Evolutionary conservation across 225 moss, liverwort and hornwort genomes (phyloP).

Genomic region (Polytrichum formosum): DNA sequence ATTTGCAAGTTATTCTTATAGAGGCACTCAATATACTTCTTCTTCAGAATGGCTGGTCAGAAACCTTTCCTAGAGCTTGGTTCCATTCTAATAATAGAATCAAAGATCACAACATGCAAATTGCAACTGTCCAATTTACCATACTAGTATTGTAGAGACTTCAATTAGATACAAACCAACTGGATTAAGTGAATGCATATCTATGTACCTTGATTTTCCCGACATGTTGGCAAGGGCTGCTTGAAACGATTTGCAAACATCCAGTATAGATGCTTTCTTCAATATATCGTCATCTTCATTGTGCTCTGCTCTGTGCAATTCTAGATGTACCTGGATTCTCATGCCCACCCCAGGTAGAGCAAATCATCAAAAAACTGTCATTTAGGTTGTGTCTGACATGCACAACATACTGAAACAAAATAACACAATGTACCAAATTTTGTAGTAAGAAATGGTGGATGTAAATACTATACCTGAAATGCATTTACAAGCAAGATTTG

Average conservation of each 20-base stretch:
- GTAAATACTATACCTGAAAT: slow-evolving; percentile 31
- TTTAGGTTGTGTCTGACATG: slow-evolving; percentile 2
- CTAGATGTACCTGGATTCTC: slow-evolving; percentile 35
- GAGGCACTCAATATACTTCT: background rate
- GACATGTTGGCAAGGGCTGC: slow-evolving; percentile 22
- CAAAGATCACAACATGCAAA: too few species aligned
- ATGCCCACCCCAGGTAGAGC: background rate
- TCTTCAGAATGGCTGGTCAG: background rate
- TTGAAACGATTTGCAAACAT: slow-evolving; percentile 40
- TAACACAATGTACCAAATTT: background rate
- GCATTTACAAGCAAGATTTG: slow-evolving; percentile 39
- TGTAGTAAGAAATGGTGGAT: slow-evolving; percentile 1
- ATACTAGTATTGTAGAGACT: too few species aligned
- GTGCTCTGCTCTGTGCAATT: slow-evolving; percentile 34
- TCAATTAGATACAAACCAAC: too few species aligned
- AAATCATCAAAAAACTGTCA: background rate
- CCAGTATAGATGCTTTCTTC: slow-evolving; percentile 11
- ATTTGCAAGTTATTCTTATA: background rate
- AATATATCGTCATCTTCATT: slow-evolving; percentile 5
- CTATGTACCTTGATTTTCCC: too few species aligned
- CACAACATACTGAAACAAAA: background rate
- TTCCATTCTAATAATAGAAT: background rate
- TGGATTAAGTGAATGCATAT: too few species aligned
- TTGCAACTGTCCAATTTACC: too few species aligned
- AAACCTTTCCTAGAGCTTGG: background rate